Evolutionary conservation across 108 stramenopile genomes (phyloP).

Genomic region (Fistulifera solaris): DNA sequence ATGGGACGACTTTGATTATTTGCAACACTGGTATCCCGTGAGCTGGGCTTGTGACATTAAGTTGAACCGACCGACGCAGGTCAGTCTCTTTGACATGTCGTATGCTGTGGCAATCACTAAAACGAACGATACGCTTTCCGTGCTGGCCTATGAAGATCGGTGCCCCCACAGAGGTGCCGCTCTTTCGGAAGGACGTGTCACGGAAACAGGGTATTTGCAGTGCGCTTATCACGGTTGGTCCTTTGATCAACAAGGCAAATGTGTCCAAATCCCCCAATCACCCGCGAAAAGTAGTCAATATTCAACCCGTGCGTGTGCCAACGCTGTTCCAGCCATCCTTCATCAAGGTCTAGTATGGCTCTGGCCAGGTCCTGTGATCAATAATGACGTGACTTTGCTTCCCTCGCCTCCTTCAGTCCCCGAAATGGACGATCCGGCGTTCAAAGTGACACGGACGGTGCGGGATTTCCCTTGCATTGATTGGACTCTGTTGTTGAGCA

Average conservation of each 20-base stretch:
- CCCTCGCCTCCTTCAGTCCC: constrained; percentile 47
- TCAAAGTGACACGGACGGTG: constrained; percentile 19
- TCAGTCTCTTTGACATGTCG: constrained; percentile 62
- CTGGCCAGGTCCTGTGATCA: neutral
- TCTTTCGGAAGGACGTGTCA: constrained; percentile 51
- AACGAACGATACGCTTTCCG: constrained; percentile 4
- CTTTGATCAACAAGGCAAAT: constrained; percentile 48
- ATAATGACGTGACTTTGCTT: neutral
- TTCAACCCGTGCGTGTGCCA: constrained; percentile 22
- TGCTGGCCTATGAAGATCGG: constrained; percentile 23
- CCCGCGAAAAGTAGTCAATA: neutral
- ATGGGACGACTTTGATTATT: constrained; percentile 49
- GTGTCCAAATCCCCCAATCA: constrained; percentile 70
- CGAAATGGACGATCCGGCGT: constrained; percentile 39
- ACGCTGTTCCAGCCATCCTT: neutral
- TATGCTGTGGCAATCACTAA: constrained; percentile 40
- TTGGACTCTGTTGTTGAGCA: constrained; percentile 55
- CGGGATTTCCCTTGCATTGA: constrained; percentile 61
- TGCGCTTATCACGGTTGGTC: constrained; percentile 91
- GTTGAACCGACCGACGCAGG: constrained; percentile 37
- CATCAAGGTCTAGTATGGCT: neutral
- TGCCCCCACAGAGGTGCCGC: constrained; percentile 63
- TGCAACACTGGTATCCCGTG: constrained; percentile 52
- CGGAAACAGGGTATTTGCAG: constrained; percentile 36
- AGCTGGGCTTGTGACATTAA: constrained; percentile 48